phyloP scores from a whole-genome alignment of 805 yeast species.

The Barnettozyma salicaria region DNA sequence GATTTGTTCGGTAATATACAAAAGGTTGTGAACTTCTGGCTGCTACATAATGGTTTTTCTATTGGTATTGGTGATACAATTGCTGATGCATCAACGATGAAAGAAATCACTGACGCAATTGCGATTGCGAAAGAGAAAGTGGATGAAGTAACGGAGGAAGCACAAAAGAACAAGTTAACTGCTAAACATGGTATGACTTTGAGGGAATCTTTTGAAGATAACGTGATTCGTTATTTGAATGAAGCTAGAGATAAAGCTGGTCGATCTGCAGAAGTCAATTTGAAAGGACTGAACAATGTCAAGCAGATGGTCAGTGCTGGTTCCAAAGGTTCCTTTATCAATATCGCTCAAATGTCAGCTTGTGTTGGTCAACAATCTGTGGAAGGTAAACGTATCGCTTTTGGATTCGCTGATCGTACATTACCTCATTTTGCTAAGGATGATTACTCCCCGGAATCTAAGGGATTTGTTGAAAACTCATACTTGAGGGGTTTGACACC shows the following conservation, averaged over 20 bases:
- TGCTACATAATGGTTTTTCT: constrained; percentile 93
- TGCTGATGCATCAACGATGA: constrained; percentile 96
- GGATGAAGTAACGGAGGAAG: constrained; percentile 87
- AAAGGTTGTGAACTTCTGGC: constrained; percentile 94
- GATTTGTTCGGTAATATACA: constrained; percentile 87
- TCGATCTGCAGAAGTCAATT: constrained; percentile 93
- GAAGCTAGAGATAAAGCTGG: constrained; percentile 99
- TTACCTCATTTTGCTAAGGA: constrained; percentile 97
- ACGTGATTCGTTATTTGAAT: constrained; percentile 88
- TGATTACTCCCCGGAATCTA: constrained; percentile 97
- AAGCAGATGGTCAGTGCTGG: constrained; percentile 99
- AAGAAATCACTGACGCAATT: constrained; percentile 86
- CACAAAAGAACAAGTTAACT: constrained; percentile 79
- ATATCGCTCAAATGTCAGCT: constrained; percentile 98
- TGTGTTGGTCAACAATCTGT: constrained; percentile 99
- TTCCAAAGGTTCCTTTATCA: constrained; percentile 97
- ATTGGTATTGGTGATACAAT: constrained; percentile 99
- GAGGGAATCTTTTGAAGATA: constrained; percentile 96
- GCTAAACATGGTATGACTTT: constrained; percentile 99
- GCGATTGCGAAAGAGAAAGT: constrained; percentile 91
- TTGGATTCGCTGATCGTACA: constrained; percentile 93
- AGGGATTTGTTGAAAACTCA: constrained; percentile 96
- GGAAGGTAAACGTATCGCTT: constrained; percentile 98
- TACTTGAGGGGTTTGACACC: constrained; percentile 97
- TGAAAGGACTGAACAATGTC: constrained; percentile 91